Conservation (phyloP, 2,329 filamentous ascomycete species). For the Byssothecium circinans region DNA sequence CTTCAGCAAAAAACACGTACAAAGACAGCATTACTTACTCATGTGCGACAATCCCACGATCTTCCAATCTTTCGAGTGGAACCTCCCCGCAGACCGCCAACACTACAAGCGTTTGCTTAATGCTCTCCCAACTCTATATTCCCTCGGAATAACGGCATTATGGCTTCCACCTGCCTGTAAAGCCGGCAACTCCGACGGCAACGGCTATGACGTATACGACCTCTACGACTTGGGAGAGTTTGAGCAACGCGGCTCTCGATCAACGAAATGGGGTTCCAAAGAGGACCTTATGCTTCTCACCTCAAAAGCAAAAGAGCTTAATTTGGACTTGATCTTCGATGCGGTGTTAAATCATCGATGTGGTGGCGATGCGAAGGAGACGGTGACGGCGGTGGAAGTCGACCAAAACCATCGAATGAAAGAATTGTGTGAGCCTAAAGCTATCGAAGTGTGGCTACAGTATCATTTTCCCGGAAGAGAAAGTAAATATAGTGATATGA, state of each 20-base stretch:
- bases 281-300: not conserved
- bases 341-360: slow-evolving; percentile 3
- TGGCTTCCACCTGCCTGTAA: slow-evolving; percentile 3
- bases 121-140: not conserved
- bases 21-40: too few species aligned
- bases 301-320: not conserved
- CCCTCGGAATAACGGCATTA: not conserved
- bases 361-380: slow-evolving; percentile 1
- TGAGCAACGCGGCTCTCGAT: not conserved
- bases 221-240: slow-evolving; percentile 5
- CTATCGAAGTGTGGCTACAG: not conserved
- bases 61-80: slow-evolving; percentile 5
- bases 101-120: not conserved
- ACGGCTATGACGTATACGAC: slow-evolving; percentile 5
- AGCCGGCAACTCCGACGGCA: slow-evolving; percentile 2
- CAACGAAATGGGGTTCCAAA: slow-evolving; percentile 5
- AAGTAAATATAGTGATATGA: not conserved
- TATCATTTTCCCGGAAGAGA: not conserved
- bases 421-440: not conserved
- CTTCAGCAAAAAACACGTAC: too few species aligned
- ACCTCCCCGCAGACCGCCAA: not conserved
- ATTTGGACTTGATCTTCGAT: not conserved
- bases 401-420: not conserved
- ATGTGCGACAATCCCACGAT: slow-evolving; percentile 3
- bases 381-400: not conserved